A percentile compares a stretch with the other conserved stretches of the same genome.
Conservation (phyloP, 1,284 basidiomycete species). For the Marasmius oreades region DNA sequence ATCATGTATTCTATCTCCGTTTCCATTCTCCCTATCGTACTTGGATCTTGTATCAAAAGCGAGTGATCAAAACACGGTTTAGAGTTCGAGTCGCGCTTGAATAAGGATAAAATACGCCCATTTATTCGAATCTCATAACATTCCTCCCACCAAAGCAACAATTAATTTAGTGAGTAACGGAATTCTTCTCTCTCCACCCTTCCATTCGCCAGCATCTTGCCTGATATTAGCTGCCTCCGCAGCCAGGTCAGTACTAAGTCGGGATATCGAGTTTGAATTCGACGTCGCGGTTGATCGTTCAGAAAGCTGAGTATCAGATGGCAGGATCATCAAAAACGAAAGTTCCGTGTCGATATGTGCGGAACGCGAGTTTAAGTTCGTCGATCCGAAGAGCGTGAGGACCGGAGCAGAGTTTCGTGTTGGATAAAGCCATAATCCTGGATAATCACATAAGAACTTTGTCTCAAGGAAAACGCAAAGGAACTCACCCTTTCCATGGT, state of each 20-base stretch:
- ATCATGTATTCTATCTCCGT: background rate
- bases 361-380: constrained; percentile 92
- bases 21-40: background rate
- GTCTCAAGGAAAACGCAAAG: constrained; percentile 6
- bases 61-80: background rate
- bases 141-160: background rate
- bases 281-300: background rate
- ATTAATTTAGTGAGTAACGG: background rate
- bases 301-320: constrained; percentile 33
- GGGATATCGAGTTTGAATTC: background rate
- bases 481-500: constrained; percentile 89
- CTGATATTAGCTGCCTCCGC: background rate
- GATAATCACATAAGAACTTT: background rate
- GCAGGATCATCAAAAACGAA: constrained; percentile 80
- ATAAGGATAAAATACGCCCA: no score
- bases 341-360: constrained; percentile 91
- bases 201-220: background rate
- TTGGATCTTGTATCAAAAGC: background rate
- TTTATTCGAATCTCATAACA: background rate
- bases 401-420: constrained; percentile 49
- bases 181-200: background rate
- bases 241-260: background rate
- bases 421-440: constrained; percentile 87
- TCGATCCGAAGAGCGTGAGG: constrained; percentile 90
- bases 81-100: no score